These are phyloP conservation scores for Blastomyces gilchristii DNA, from an alignment of 2,329 filamentous ascomycete species.

Conservation along the genomic window DNA sequence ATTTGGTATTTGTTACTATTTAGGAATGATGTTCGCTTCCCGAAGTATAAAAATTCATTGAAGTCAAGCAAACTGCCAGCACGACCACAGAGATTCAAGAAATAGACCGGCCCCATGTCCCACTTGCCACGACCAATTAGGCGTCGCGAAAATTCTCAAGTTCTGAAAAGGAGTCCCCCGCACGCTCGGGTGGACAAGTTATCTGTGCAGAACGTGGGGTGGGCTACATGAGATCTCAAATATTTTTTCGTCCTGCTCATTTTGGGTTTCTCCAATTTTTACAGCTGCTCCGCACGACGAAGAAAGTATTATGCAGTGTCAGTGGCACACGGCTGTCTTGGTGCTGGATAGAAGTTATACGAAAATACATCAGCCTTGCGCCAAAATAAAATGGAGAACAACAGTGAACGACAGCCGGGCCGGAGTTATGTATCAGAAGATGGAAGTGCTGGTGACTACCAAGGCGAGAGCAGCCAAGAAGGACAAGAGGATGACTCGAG, in stretches of 20 bases:
- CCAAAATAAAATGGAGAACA: background rate
- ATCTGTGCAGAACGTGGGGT: background rate
- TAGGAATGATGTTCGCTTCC: background rate
- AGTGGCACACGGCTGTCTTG: background rate
- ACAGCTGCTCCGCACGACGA: background rate
- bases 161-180: background rate
- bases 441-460: background rate
- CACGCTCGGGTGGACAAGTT: background rate
- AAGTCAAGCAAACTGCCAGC: background rate
- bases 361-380: background rate
- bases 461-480: conserved; percentile 3
- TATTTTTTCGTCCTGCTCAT: background rate
- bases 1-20: background rate
- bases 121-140: background rate
- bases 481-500: background rate
- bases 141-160: background rate
- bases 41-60: too few relatives aligned
- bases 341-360: background rate
- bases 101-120: background rate
- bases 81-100: background rate
- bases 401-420: background rate
- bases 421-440: background rate
- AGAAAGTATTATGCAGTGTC: background rate
- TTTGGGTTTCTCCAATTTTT: background rate
- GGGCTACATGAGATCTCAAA: background rate